These are phyloP conservation scores for Colletotrichum australisinense DNA, from an alignment of 2,329 filamentous ascomycete species.

Conservation along the genomic window DNA sequence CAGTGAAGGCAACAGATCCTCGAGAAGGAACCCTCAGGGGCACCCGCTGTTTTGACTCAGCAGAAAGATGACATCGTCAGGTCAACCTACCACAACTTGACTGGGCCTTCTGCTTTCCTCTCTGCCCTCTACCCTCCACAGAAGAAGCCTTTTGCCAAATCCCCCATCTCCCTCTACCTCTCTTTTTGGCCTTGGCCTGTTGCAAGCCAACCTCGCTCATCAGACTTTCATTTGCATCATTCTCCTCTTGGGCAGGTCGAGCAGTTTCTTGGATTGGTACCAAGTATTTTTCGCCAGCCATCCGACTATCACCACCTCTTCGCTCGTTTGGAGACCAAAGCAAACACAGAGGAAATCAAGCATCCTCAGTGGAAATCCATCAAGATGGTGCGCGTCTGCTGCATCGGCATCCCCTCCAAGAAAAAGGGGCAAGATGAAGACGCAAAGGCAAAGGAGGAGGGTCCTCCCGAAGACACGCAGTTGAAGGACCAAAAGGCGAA, in stretches of 20 bases:
- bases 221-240: constrained; percentile 28
- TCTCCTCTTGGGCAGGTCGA: constrained; percentile 23
- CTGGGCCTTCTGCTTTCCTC: constrained; percentile 4
- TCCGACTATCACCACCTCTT: constrained; percentile 25
- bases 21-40: constrained; percentile 18
- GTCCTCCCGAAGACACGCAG: background rate
- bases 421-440: background rate
- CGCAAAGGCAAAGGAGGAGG: background rate
- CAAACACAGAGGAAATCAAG: background rate
- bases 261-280: constrained; percentile 31
- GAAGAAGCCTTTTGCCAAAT: constrained; percentile 6
- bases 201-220: constrained; percentile 7
- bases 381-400: constrained; percentile 19
- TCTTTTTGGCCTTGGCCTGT: constrained; percentile 6
- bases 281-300: constrained; percentile 28
- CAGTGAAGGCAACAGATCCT: background rate
- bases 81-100: background rate
- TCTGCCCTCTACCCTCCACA: constrained; percentile 6
- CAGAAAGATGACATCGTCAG: constrained; percentile 4
- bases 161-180: constrained; percentile 13
- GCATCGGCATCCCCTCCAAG: background rate
- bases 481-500: background rate
- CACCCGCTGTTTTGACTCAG: constrained; percentile 8
- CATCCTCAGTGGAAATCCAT: background rate
- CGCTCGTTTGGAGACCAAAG: constrained; percentile 28